Base-by-base conservation (phyloP, 2,329 filamentous ascomycete genomes). In the Aspergillus japonicus region DNA sequence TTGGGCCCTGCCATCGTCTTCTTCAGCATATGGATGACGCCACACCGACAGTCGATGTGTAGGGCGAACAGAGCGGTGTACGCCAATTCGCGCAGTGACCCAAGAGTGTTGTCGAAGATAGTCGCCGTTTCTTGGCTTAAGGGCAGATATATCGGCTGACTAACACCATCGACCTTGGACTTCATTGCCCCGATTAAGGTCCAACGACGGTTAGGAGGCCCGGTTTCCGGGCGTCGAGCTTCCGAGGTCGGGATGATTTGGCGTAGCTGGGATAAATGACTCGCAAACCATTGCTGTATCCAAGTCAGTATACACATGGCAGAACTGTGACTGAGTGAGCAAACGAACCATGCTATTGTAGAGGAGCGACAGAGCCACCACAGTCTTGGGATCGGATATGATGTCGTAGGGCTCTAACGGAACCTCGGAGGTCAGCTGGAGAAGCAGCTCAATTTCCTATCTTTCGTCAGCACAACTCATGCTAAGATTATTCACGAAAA, bases 1-100 rank as follows among this genome's bases (percentile, higher is more conserved):
- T 85, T 68, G 77, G 84, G 71, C 78, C 82, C 64, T 80, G 87
- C 53, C 83, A 92, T 67, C 83, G 82, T 59, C 83, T 87, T 62
- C 79, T 84, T 74, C 47, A 99, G 83, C 64, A 93, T 92, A 72
- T 93, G 87, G 42, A 96, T 85, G 65, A 96, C 88, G 54, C 92
- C 91, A 71, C 90, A 92, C 50, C 95, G 89, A 52, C 96, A 86
- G 74, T 97, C 92, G 74, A 96, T 86, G 72, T 98, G 93, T 3
- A 99, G 80, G 0, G 92, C 96, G 26, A 96, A 82, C 2, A 98
- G 85, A 47, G 93, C 87, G 2, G 87, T 92, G 19, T 85, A 83
- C 26, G 90, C 90, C 42, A 99, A 87, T 63, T 91, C 85, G 61
- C 91, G 89, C 75, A 94, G 95, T 2, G 91, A 93, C 23, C 87